phyloP scores from a whole-genome alignment of 176 grass and related monocot genomes.

The Aegilops longissima region DNA sequence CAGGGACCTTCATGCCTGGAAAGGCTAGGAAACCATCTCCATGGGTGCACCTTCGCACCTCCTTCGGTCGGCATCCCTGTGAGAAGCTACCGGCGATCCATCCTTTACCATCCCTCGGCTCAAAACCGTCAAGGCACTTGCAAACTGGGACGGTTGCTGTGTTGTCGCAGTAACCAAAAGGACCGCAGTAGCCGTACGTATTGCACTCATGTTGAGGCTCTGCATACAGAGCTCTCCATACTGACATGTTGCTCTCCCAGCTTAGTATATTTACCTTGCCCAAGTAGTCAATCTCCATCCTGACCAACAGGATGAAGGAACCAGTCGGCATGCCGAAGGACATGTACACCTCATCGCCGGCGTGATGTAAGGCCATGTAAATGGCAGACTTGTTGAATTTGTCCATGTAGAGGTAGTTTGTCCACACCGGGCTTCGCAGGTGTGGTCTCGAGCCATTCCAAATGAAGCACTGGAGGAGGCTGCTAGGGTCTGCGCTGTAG shows the following conservation, averaged over 20 bases:
- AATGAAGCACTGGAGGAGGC: conserved; percentile 28
- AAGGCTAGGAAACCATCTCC: conserved; percentile 14
- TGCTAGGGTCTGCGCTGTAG: conserved; percentile 28
- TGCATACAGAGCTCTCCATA: conserved; percentile 5
- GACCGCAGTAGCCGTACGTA: conserved; percentile 34
- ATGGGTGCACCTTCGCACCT: neutral
- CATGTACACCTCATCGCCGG: conserved; percentile 24
- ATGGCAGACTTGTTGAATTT: neutral
- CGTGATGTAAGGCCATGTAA: conserved; percentile 9
- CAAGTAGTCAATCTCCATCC: conserved; percentile 33
- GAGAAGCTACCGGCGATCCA: too few relatives aligned
- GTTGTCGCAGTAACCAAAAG: conserved; percentile 44
- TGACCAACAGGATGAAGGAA: neutral
- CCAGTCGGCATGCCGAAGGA: conserved; percentile 25
- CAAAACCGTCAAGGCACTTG: conserved; percentile 60
- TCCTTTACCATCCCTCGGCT: conserved; percentile 3
- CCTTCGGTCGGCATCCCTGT: conserved; percentile 37
- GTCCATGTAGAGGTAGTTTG: neutral
- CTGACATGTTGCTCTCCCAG: conserved; percentile 25
- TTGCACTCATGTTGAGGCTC: conserved; percentile 32
- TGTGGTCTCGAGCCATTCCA: conserved; percentile 21
- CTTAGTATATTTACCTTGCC: conserved; percentile 39
- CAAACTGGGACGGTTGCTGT: conserved; percentile 23
- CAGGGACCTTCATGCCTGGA: conserved; percentile 25
- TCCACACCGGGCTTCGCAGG: conserved; percentile 53